These are phyloP conservation scores for Alternaria triticina DNA, from an alignment of 2,329 filamentous ascomycete genomes.

Conservation along the genomic window DNA sequence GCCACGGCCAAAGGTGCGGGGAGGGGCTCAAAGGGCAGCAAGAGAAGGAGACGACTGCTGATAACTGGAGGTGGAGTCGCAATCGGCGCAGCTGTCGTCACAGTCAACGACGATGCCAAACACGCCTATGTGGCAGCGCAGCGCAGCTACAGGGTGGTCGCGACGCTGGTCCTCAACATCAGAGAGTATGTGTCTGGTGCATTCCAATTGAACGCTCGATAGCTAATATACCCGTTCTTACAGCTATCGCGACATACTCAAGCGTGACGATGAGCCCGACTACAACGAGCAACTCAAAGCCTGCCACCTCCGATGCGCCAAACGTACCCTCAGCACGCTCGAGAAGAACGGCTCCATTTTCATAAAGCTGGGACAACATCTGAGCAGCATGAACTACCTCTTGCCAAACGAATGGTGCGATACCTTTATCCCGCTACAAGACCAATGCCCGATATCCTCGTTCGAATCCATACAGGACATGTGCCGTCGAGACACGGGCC, in stretches of 20 bases:
- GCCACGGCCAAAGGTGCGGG: constrained; percentile 9
- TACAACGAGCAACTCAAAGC: constrained; percentile 73
- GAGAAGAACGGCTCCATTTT: constrained; percentile 99
- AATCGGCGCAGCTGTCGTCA: constrained; percentile 53
- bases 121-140: constrained; percentile 77
- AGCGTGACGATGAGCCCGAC: constrained; percentile 69
- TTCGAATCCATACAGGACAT: constrained; percentile 85
- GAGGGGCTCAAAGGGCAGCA: constrained; percentile 24
- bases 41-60: constrained; percentile 34
- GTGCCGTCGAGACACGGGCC: constrained; percentile 83
- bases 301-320: constrained; percentile 92
- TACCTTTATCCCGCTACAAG: constrained; percentile 94
- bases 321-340: constrained; percentile 82
- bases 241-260: constrained; percentile 88
- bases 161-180: constrained; percentile 78
- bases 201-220: background rate
- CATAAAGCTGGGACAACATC: constrained; percentile 94
- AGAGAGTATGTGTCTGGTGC: constrained; percentile 72
- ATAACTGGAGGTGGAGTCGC: constrained; percentile 34
- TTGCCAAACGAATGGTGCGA: constrained; percentile 91
- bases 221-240: constrained; percentile 19
- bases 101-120: constrained; percentile 71
- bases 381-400: constrained; percentile 95
- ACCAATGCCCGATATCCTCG: constrained; percentile 92
- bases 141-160: constrained; percentile 78